Evolutionary conservation across 192 early-diverging fungal species (phyloP).

Genomic region (Borealophlyctis nickersoniae): DNA sequence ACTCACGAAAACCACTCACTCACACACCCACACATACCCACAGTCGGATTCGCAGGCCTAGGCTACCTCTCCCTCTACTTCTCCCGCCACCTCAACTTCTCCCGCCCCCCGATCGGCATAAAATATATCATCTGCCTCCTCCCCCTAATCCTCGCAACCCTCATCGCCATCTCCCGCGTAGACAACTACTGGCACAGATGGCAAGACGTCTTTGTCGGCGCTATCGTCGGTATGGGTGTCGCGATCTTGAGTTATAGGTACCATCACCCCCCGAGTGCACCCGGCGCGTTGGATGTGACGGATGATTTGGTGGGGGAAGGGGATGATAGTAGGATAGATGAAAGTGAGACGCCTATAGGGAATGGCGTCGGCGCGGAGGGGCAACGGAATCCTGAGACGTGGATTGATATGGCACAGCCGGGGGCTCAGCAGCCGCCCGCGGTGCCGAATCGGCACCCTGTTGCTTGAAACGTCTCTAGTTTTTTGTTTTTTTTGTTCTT

Average conservation of each 20-base stretch:
- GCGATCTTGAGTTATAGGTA: constrained; percentile 19
- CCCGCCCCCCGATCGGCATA: constrained; percentile 11
- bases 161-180: constrained; percentile 27
- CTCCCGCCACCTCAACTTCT: constrained; percentile 25
- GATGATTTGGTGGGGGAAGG: background rate
- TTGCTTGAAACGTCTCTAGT: too few relatives aligned
- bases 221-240: constrained; percentile 15
- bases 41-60: constrained; percentile 3
- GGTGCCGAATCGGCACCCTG: too few relatives aligned
- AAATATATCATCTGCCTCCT: constrained; percentile 24
- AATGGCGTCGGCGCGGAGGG: too few relatives aligned
- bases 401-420: too few relatives aligned
- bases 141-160: constrained; percentile 20
- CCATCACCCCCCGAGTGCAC: background rate
- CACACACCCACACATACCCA: background rate
- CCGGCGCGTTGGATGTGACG: background rate
- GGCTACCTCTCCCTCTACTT: constrained; percentile 26
- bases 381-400: too few relatives aligned
- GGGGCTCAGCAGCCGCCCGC: too few relatives aligned
- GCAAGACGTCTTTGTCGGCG: constrained; percentile 31
- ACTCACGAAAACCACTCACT: background rate
- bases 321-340: background rate
- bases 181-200: constrained; percentile 31
- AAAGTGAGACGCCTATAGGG: background rate
- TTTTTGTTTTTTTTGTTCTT: too few relatives aligned